Percentiles rank a stretch among this genome's conserved stretches.
Conservation (phyloP, 1,139 yeast species). For the Hanseniaspora gamundiae region DNA sequence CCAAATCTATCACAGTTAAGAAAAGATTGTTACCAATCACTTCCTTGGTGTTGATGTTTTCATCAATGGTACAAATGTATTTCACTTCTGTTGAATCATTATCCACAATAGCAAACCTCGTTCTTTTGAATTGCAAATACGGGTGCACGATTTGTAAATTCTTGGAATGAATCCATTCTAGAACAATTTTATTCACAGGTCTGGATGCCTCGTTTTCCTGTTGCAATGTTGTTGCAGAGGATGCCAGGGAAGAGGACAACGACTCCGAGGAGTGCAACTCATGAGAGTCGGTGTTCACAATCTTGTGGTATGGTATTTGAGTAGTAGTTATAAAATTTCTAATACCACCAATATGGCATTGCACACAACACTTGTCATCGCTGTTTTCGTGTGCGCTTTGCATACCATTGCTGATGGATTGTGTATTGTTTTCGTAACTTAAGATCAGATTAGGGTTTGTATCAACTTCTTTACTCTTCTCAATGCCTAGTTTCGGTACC, state of each 20-base stretch:
- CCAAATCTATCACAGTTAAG: conserved; percentile 20
- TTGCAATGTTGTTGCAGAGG: background rate
- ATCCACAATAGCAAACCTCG: conserved; percentile 32
- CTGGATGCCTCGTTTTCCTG: conserved; percentile 8
- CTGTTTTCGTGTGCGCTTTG: background rate
- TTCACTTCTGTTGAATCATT: background rate
- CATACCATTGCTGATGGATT: too few relatives aligned
- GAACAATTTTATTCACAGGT: conserved; percentile 36
- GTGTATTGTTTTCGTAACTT: background rate
- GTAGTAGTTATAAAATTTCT: conserved; percentile 26
- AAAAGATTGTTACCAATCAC: conserved; percentile 8
- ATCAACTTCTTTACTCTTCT: background rate
- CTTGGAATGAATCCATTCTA: conserved; percentile 40
- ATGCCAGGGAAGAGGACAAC: conserved; percentile 13
- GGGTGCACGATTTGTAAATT: conserved; percentile 31
- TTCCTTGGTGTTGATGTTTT: conserved; percentile 15
- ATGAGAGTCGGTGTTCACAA: conserved; percentile 30
- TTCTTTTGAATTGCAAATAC: conserved; percentile 33
- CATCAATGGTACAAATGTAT: conserved; percentile 1
- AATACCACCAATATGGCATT: conserved; percentile 25
- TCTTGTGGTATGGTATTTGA: conserved; percentile 21
- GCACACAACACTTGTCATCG: conserved; percentile 13
- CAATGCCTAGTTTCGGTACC: background rate
- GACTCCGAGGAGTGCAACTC: background rate
- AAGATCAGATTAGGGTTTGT: background rate